Base-by-base conservation (phyloP, 2,329 filamentous ascomycete genomes). In the Parafenestella ontariensis region DNA sequence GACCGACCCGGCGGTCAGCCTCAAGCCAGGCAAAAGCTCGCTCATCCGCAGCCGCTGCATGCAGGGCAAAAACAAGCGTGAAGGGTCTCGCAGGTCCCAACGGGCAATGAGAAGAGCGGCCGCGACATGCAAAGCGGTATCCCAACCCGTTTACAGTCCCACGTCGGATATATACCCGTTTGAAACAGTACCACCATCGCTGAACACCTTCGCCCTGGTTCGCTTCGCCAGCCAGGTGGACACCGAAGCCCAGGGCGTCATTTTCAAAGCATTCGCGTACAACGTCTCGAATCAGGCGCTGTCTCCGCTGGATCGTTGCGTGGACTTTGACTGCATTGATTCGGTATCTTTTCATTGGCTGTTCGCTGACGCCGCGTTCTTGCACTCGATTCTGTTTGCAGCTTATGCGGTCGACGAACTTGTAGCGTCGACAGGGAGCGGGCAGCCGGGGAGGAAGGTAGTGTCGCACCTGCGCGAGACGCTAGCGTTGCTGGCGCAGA, bases 21-120 rank as follows among this genome's bases (percentile, higher is more conserved):
- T 50, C 5, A 59, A 56, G 33, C 44, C 54, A 7, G 53, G 39
- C 17, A 53, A 62, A n/a, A 49, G 55, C 21, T 29, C 37, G 9
- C 53, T 51, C 13, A 62, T 65, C 9, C 62, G 62, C 17, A 61
- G 59, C 39, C 55, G 47, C 18, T 62, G 62, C 36, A 61, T 65
- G 62, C 57, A 58, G 31, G 62, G 62, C 21, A 59, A 49, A 29
- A 65, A 62, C 54, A 62, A 62, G 41, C 62, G 59, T 8, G 58
- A 50, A 29, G 50, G 37, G 7, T 64, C 61, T 7, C 54, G 61
- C 17, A 46, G 59, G 15, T 55, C 54, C 3, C 21, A 50, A 23
- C 41, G 42, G 20, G 49, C 58, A 24, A 50, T 44, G n/a, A 58
- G 43, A 26, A 51, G 44, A 48, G 45, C 10, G 3, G 13, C 31